These are phyloP conservation scores for Boletellus sp. DNA, from an alignment of 768 basidiomycete genomes.

Conservation along the genomic window DNA sequence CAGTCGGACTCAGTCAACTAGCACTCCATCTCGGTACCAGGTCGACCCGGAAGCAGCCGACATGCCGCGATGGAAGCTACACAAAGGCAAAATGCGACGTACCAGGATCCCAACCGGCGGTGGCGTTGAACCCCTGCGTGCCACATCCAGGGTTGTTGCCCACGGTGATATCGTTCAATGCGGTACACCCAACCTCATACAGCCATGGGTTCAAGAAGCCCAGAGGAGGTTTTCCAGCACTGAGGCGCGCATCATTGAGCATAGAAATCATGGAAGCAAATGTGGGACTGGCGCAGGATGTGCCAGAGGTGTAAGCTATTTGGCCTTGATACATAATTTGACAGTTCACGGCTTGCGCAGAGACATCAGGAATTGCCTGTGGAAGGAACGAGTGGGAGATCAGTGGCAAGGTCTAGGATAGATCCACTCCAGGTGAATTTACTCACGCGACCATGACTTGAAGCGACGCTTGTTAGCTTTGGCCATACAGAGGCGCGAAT, in stretches of 20 bases:
- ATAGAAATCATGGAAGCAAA: constrained; percentile 63
- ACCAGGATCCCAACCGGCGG: constrained; percentile 62
- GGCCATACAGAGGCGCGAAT: background rate
- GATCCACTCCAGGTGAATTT: too few relatives aligned
- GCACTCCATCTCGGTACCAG: too few relatives aligned
- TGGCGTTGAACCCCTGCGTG: constrained; percentile 60
- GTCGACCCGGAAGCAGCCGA: too few relatives aligned
- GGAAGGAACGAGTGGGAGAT: too few relatives aligned
- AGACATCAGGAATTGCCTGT: constrained; percentile 60
- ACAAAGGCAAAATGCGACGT: constrained; percentile 13
- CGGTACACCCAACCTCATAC: constrained; percentile 35
- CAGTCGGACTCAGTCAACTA: too few relatives aligned
- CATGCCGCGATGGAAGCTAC: background rate
- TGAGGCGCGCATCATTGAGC: constrained; percentile 59
- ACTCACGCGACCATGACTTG: constrained; percentile 52
- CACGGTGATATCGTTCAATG: constrained; percentile 54
- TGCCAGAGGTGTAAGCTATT: constrained; percentile 47
- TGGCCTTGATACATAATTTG: constrained; percentile 44
- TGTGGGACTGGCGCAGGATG: constrained; percentile 61
- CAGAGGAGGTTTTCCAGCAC: constrained; percentile 39
- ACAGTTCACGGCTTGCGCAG: constrained; percentile 54
- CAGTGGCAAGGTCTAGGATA: background rate
- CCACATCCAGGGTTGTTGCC: constrained; percentile 62
- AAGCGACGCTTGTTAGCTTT: background rate
- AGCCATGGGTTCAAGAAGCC: constrained; percentile 68